Conservation (phyloP, 2,329 filamentous ascomycete species). For the Epichloe coenophiala region DNA sequence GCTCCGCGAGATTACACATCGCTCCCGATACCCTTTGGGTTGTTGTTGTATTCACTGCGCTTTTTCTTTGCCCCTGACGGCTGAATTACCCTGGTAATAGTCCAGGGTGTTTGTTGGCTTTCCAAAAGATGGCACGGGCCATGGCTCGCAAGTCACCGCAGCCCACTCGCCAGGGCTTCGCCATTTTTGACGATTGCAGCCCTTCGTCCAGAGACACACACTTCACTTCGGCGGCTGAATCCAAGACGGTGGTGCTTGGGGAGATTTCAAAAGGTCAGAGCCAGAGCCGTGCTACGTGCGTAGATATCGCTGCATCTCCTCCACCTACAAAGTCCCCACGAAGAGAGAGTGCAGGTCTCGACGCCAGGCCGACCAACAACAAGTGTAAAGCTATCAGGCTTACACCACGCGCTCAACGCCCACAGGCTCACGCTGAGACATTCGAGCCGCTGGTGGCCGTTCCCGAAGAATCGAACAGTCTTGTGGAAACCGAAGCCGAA, state of each 20-base stretch:
- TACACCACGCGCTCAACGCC: slow-evolving; percentile 15
- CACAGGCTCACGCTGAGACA: slow-evolving; percentile 16
- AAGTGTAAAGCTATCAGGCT: slow-evolving; percentile 9
- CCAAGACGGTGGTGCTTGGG: slow-evolving; percentile 1
- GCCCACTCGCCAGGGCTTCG: not conserved
- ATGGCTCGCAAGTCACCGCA: slow-evolving; percentile 1
- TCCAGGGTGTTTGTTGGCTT: not conserved
- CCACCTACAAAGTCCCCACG: slow-evolving; percentile 1
- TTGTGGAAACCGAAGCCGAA: not conserved
- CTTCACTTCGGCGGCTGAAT: not conserved
- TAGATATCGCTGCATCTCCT: not conserved
- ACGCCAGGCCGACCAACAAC: slow-evolving; percentile 8
- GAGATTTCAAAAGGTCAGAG: slow-evolving; percentile 4
- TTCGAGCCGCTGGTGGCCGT: slow-evolving; percentile 22
- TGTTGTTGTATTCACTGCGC: not conserved
- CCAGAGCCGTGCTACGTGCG: not conserved
- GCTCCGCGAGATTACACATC: slow-evolving; percentile 5
- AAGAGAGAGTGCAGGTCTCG: slow-evolving; percentile 1
- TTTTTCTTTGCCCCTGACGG: not conserved
- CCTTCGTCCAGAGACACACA: not conserved
- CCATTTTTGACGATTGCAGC: slow-evolving; percentile 2
- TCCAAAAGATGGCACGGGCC: not conserved
- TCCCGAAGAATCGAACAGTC: slow-evolving; percentile 15
- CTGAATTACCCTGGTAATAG: not conserved
- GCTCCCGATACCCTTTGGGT: not conserved